phyloP scores from a whole-genome alignment of 352 stramenopile species.

The Pythium dissotocum region DNA sequence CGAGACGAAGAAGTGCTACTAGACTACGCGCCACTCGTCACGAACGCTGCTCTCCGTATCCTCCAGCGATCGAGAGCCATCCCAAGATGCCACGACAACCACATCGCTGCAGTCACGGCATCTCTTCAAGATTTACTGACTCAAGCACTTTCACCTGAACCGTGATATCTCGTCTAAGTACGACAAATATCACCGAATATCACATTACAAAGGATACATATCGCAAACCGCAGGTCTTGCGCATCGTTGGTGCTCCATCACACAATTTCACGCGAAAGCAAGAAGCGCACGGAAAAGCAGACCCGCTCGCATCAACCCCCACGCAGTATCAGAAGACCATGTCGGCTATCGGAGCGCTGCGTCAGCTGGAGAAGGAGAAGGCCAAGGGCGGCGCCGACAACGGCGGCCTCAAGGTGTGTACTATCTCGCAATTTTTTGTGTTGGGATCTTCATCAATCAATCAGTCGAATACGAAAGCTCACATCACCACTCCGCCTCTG shows the following conservation, averaged over 20 bases:
- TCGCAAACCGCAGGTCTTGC: conserved; percentile 1
- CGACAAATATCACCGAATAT: conserved; percentile 3
- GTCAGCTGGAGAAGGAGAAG: conserved; percentile 86
- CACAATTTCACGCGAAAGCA: not conserved
- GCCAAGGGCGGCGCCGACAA: conserved; percentile 59
- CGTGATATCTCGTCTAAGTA: conserved; percentile 11
- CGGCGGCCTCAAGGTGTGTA: conserved; percentile 51
- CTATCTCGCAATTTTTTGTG: not conserved
- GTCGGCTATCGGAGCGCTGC: conserved; percentile 81
- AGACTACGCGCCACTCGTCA: conserved; percentile 56
- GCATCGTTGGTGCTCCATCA: conserved; percentile 19
- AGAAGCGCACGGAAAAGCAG: not conserved
- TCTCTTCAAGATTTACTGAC: conserved; percentile 11
- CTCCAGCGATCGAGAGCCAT: conserved; percentile 8
- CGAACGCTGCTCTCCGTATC: conserved; percentile 49
- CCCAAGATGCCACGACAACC: not conserved
- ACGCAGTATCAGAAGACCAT: conserved; percentile 32
- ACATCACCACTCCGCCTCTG: not conserved
- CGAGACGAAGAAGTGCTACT: conserved; percentile 54
- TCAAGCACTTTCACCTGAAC: not conserved
- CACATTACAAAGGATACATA: not conserved
- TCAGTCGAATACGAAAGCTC: too few relatives aligned
- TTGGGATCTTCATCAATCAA: not conserved
- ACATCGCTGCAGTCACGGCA: not conserved
- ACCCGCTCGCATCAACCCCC: not conserved